Evolutionary conservation across 805 yeast species (phyloP), one percentile per base, ranked within the genome.

Genomic region (Candida maris): DNA sequence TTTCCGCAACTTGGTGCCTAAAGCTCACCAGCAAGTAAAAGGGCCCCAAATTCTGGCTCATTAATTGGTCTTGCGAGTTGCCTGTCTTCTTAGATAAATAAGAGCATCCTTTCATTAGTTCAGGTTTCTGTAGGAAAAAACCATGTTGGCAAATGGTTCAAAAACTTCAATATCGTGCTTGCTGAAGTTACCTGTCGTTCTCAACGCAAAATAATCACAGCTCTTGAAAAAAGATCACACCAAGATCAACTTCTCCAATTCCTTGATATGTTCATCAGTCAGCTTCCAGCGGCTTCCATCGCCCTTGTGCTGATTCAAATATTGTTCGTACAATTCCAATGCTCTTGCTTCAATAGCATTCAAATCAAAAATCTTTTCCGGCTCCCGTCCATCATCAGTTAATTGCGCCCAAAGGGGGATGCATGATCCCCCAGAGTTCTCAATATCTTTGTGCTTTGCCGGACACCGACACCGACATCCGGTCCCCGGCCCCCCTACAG

Each of bases 381-480:
- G 29, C 27, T 36, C 37, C 35, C 51, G 47, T 4, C 54, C 53
- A 36, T 59, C 61, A 19, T 50, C 51, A 3, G 57, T 57, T 19
- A 57, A 37, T 30, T 40, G 37, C 18, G 69, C 62, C 81, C 82
- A 82, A 15, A 61, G 60, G 10, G 63, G 57, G 30, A 77, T 61
- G 57, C 86, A 81, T 22, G 72, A 65, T 6, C 71, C 64, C 2
- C 66, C 63, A 3, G 71, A 52, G 48, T 80, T 73, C 56, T 81
- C 91, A 33, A 77, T 66, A 41, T 80, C 89, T 19, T 47, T 40
- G 34, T 57, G 65, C n/a, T 53, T 52, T 2, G 42, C 24, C 4
- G 85, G 95, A 61, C 97, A 89, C 44, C 73, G 69, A 59, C 97
- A 89, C 27, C 96, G 66, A 57, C 97, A 89, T 1, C 97, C 96